phyloP scores from a whole-genome alignment of 148 eudicot species.

The Dysphania ambrosioides region DNA sequence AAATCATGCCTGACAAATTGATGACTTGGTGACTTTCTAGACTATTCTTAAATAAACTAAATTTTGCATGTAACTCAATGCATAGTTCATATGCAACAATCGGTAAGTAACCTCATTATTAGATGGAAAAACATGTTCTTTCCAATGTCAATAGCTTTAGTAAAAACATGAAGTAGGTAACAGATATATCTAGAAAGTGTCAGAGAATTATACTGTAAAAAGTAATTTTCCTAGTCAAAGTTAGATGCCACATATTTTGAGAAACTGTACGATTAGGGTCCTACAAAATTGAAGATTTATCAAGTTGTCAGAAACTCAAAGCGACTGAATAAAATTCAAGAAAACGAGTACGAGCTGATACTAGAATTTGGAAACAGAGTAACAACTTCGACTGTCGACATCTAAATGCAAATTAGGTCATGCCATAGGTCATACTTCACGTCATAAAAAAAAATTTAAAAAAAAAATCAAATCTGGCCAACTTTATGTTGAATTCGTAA shows the following conservation, averaged over 20 bases:
- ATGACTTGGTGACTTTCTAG: too few relatives aligned
- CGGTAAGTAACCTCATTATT: too few relatives aligned
- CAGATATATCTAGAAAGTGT: too few relatives aligned
- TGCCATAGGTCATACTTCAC: constrained; percentile 1
- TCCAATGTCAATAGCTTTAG: too few relatives aligned
- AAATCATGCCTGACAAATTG: too few relatives aligned
- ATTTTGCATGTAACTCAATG: too few relatives aligned
- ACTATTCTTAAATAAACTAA: too few relatives aligned
- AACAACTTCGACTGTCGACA: constrained; percentile 6
- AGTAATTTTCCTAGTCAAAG: not conserved
- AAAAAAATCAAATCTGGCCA: constrained; percentile 3
- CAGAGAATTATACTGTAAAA: not conserved
- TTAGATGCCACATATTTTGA: not conserved
- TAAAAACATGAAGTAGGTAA: too few relatives aligned
- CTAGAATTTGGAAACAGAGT: not conserved
- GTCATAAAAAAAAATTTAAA: too few relatives aligned
- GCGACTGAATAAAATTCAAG: not conserved
- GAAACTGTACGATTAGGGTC: not conserved
- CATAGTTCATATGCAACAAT: too few relatives aligned
- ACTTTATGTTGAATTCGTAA: not conserved
- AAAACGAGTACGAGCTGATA: not conserved
- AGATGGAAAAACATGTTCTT: too few relatives aligned
- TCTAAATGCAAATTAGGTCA: not conserved
- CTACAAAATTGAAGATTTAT: not conserved
- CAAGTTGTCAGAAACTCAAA: constrained; percentile 4